phyloP scores from a whole-genome alignment of 345 rosid genomes.

The Theobroma cacao region DNA sequence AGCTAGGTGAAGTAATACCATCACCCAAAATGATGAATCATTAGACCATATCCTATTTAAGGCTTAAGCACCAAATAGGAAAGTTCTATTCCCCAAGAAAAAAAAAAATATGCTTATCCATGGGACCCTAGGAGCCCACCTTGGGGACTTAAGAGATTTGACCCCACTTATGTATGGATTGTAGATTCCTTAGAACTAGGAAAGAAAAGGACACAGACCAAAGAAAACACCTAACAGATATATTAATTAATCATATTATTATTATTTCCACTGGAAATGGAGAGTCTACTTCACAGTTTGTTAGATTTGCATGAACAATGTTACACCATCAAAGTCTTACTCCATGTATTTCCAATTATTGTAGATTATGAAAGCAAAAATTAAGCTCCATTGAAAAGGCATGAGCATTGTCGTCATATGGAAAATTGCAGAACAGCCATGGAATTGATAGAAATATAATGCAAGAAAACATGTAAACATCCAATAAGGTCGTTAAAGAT shows the following conservation, averaged over 20 bases:
- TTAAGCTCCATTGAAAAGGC: background rate
- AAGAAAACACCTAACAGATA: background rate
- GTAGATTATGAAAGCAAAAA: background rate
- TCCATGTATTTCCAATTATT: background rate
- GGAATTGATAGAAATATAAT: background rate
- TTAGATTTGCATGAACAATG: background rate
- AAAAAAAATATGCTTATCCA: background rate
- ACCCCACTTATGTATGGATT: slow-evolving; percentile 5
- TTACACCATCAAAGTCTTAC: background rate
- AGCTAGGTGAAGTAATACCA: background rate
- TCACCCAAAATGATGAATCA: background rate
- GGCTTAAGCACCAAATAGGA: background rate
- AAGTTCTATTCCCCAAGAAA: background rate
- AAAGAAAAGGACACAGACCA: slow-evolving; percentile 13
- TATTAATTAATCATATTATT: background rate
- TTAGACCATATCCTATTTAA: background rate
- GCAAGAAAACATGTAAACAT: background rate
- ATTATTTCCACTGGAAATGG: background rate
- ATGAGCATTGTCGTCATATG: background rate
- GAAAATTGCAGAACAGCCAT: background rate
- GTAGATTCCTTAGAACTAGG: slow-evolving; percentile 25
- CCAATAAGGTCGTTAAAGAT: slow-evolving; percentile 15
- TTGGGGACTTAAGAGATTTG: slow-evolving; percentile 4
- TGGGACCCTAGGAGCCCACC: background rate
- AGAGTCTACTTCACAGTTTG: background rate